Evolutionary conservation across 2,329 filamentous ascomycete genomes (phyloP), one percentile per base, ranked within the genome.

Genomic region (Fusarium redolens): DNA sequence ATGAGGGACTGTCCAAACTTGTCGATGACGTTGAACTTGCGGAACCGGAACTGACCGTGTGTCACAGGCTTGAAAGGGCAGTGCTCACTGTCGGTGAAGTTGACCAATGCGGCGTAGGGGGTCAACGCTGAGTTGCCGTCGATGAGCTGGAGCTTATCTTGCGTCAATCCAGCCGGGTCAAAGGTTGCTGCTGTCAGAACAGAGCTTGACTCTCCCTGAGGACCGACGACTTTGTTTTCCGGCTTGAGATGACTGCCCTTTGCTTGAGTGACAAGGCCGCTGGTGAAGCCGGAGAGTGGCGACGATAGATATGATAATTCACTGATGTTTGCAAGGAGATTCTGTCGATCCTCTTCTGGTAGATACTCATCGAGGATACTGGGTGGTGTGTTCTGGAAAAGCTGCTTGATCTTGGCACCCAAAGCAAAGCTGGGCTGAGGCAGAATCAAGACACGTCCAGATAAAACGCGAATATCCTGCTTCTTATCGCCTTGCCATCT

Each of bases 1-100:
- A 71, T 48, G 30, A 85, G 57, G 14, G 77, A 75, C 52, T 86
- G 85, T 2, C 85, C 85, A 50, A 87, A 87, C 70, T 86, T 86
- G 76, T 87, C 85, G 37, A 87, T 77, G 44, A 87, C 80, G 69
- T 85, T 85, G 45, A 88, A 62, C 68, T 86, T 85, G 4, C 79
- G 79, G 67, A 86, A 84, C 14, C 68, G 68, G 28, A 87, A 78
- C 69, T 88, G 86, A 0, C 86, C 86, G 71, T 88, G 86, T 0
- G 82, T 85, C 2, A 81, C 84, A 0, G 82, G 82, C 68, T 86
- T 86, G 73, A 87, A 86, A 0, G 83, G 79, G 14, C 62, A 69
- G 62, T 61, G 74, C 4, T 70, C 59, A 7, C 47, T 54, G 18
- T 73, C 74, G 12, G 35, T 44, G 25, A 80, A 78, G 28, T 77